Evolutionary conservation across 1,284 basidiomycete species (phyloP).

Genomic region (Ustilago tritici): DNA sequence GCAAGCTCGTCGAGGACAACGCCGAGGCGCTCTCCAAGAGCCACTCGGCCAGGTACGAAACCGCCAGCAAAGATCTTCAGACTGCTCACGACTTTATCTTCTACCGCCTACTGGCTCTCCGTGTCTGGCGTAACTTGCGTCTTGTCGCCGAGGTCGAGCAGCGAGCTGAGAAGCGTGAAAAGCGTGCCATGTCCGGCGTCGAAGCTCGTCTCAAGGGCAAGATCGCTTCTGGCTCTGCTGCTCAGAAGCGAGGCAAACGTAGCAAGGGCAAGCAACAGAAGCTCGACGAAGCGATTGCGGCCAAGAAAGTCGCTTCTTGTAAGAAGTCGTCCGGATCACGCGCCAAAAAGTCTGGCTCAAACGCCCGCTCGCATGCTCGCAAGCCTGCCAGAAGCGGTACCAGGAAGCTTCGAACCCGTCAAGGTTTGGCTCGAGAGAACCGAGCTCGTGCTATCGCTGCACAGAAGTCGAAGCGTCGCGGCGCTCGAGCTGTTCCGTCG

Average conservation of each 20-base stretch:
- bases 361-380: conserved; percentile 25
- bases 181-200: conserved; percentile 49
- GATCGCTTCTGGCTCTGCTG: conserved; percentile 7
- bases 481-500: conserved; percentile 63
- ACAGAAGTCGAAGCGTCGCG: conserved; percentile 54
- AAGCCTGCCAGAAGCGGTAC: conserved; percentile 61
- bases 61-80: conserved; percentile 63
- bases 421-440: conserved; percentile 30
- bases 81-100: conserved; percentile 66
- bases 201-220: conserved; percentile 47
- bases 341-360: conserved; percentile 37
- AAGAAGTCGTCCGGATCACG: conserved; percentile 44
- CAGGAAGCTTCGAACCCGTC: conserved; percentile 35
- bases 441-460: conserved; percentile 48
- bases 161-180: conserved; percentile 61
- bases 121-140: conserved; percentile 61
- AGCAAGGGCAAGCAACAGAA: conserved; percentile 44
- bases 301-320: conserved; percentile 36
- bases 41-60: conserved; percentile 65
- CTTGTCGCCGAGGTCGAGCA: conserved; percentile 61
- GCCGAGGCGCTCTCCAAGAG: conserved; percentile 65
- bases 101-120: conserved; percentile 63
- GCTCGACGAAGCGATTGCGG: conserved; percentile 20
- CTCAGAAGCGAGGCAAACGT: conserved; percentile 30
- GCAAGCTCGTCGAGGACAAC: conserved; percentile 66